Conservation (phyloP, 768 basidiomycete genomes). For the Boletus reticulatus region DNA sequence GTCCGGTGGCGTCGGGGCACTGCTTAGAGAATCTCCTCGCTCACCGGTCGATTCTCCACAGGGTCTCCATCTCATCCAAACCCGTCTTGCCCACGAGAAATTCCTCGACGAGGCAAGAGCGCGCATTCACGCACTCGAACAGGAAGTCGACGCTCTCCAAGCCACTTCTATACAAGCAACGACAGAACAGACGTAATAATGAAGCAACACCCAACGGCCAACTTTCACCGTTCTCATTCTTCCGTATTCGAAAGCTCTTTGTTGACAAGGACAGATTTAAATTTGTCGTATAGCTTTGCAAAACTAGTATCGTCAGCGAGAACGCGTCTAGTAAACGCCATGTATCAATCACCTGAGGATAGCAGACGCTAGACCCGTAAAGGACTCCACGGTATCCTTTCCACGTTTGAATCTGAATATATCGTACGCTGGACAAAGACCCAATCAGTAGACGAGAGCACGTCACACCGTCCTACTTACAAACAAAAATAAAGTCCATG, state of each 20-base stretch:
- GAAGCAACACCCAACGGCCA: neutral
- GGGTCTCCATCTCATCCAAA: constrained; percentile 66
- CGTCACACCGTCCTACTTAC: constrained; percentile 42
- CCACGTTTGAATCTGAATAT: constrained; percentile 69
- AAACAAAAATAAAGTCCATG: constrained; percentile 88
- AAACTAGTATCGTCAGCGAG: constrained; percentile 44
- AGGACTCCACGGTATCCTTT: constrained; percentile 57
- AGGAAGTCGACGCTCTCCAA: constrained; percentile 46
- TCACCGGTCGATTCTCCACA: constrained; percentile 29
- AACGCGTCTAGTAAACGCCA: neutral
- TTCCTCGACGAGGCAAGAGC: constrained; percentile 60
- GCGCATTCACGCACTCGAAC: constrained; percentile 55
- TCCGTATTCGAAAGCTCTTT: constrained; percentile 24
- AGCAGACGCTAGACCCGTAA: constrained; percentile 67
- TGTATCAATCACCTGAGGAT: constrained; percentile 58
- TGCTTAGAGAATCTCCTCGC: neutral
- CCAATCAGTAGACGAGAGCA: constrained; percentile 6
- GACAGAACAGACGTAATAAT: neutral
- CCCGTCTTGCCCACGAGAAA: constrained; percentile 67
- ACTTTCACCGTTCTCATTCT: constrained; percentile 8
- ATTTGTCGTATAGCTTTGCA: constrained; percentile 73
- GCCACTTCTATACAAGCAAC: too few species aligned
- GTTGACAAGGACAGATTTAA: constrained; percentile 62
- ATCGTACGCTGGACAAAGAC: constrained; percentile 60
- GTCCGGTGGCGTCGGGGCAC: constrained; percentile 11